Base-by-base conservation (phyloP, 2,329 filamentous ascomycete species). In the Rachicladosporium sp. region DNA sequence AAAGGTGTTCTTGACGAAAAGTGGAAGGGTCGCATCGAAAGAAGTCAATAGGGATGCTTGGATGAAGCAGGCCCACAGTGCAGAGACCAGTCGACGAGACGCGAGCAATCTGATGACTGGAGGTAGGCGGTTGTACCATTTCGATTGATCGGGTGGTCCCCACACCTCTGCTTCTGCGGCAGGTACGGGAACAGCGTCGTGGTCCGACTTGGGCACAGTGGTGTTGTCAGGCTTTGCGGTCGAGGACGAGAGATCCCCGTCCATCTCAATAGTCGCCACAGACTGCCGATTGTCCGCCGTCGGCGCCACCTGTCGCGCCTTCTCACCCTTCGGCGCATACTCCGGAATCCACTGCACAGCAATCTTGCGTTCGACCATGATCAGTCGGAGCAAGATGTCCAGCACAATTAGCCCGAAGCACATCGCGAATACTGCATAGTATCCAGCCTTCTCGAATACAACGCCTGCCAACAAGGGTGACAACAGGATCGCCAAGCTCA, bases 381-480 rank as follows among this genome's bases (percentile, higher is more conserved):
- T 40, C 27, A 57, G 55, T 55, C 49, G 64, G 55, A 54, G 54
- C 43, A 60, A 59, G 53, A 60, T 65, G 58, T 56, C 69, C 54
- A 57, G 44, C 44, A 46, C 59, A 32, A 60, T 68, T 30, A 74
- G 50, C 2, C 62, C 72, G 55, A 78, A 78, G 10, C 70, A 67
- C 56, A 78, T 69, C 38, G 70, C 73, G 49, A 71, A 78, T 4
- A 78, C 73, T 2, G 72, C 63, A 49, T 76, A 73, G 45, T 81
- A 82, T 0, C 78, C 77, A 0, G 63, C 69, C 7, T 61, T 60
- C 8, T 68, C 69, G 51, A 84, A 87, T 0, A 85, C 73, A 0
- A 82, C 64, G 4, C 82, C 82, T 2, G 82, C 82, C 2, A 87
- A 63, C 8, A 83, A 60, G 0, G 82, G 82, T 0, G 76, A 75